A percentile compares a stretch with the other conserved stretches of the same genome.
phyloP scores from a whole-genome alignment of 129 eudicot genomes.

The Flaveria brownii region DNA sequence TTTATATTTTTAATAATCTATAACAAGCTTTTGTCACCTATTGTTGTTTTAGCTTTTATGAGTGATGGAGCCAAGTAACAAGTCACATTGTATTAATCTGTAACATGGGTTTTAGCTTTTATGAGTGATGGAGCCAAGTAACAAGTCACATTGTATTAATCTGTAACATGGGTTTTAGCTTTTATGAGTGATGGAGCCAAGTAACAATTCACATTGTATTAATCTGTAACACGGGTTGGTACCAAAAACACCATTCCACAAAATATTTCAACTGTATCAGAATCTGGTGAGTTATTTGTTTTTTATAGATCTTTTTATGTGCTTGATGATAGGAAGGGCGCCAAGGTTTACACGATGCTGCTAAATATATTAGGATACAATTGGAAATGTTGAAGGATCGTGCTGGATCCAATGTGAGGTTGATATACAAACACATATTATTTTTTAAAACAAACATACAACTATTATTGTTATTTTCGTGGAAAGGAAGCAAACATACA shows the following conservation, averaged over 20 bases:
- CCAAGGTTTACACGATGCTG: slow-evolving; percentile 81
- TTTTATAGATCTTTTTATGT: slow-evolving; percentile 21
- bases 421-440: slow-evolving; percentile 26
- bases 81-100: not conserved
- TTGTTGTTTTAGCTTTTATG: slow-evolving; percentile 11
- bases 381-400: slow-evolving; percentile 62
- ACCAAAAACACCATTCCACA: not conserved
- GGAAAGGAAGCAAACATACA: not conserved
- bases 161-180: slow-evolving; percentile 9
- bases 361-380: slow-evolving; percentile 67
- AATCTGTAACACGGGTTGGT: slow-evolving; percentile 16
- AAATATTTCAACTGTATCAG: slow-evolving; percentile 4
- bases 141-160: not conserved
- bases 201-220: not conserved
- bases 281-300: not conserved
- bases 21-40: not conserved
- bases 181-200: slow-evolving; percentile 17
- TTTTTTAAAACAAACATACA: not conserved
- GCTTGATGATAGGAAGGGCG: slow-evolving; percentile 71
- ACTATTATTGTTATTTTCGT: too few species aligned
- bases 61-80: slow-evolving; percentile 21
- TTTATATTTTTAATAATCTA: slow-evolving; percentile 8
- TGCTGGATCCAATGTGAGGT: slow-evolving; percentile 79
- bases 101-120: slow-evolving; percentile 14
- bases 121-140: slow-evolving; percentile 19